These are phyloP conservation scores for Salvia splendens DNA, from an alignment of 257 asterid species.

Conservation along the genomic window DNA sequence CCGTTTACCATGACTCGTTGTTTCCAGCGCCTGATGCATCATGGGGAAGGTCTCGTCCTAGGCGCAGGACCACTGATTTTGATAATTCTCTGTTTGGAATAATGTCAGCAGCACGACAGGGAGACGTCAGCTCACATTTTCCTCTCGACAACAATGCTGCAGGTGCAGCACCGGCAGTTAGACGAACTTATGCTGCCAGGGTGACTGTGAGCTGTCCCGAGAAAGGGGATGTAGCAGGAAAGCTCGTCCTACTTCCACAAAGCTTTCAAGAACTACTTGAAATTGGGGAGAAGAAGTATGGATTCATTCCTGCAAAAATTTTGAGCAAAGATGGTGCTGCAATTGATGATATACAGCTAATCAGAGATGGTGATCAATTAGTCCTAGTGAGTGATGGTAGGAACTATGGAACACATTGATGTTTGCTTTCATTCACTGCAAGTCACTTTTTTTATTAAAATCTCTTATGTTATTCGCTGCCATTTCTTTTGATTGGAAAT, in stretches of 20 bases:
- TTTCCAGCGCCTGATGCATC: slow-evolving; percentile 40
- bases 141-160: slow-evolving; percentile 30
- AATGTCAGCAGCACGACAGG: slow-evolving; percentile 65
- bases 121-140: slow-evolving; percentile 37
- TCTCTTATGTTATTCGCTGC: neutral
- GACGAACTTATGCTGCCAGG: slow-evolving; percentile 42
- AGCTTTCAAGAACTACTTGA: slow-evolving; percentile 57
- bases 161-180: slow-evolving; percentile 1
- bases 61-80: slow-evolving; percentile 59
- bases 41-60: slow-evolving; percentile 52
- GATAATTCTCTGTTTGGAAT: slow-evolving; percentile 80
- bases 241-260: slow-evolving; percentile 60
- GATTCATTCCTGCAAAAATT: slow-evolving; percentile 45
- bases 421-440: slow-evolving; percentile 31
- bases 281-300: slow-evolving; percentile 53
- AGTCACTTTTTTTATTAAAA: slow-evolving; percentile 4
- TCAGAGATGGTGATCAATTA: slow-evolving; percentile 77
- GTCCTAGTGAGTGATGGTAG: slow-evolving; percentile 44
- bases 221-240: slow-evolving; percentile 60
- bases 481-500: slow-evolving; percentile 24
- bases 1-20: slow-evolving; percentile 27
- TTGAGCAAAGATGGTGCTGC: slow-evolving; percentile 61
- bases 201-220: slow-evolving; percentile 72
- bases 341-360: slow-evolving; percentile 61
- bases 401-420: slow-evolving; percentile 26